Evolutionary conservation across 2,329 filamentous ascomycete species (phyloP).

Genomic region (Calonectria naviculata): DNA sequence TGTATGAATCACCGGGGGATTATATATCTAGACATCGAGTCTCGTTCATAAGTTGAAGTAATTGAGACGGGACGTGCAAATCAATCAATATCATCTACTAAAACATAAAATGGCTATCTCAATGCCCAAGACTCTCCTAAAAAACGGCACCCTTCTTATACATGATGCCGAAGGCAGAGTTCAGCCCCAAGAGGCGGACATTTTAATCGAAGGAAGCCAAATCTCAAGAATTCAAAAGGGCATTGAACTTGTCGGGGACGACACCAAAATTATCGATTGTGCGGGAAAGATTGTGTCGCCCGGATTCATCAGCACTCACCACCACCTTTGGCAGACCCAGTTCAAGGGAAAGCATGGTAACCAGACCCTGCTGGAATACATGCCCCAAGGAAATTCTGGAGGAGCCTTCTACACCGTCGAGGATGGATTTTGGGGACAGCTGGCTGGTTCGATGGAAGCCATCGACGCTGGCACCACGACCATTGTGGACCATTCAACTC

Average conservation of each 20-base stretch:
- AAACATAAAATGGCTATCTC: not conserved
- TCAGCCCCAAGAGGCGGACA: not conserved
- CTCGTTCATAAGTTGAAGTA: too few species aligned
- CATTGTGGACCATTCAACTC: not conserved
- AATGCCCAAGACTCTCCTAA: not conserved
- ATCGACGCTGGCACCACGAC: not conserved
- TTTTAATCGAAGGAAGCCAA: not conserved
- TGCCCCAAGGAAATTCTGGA: not conserved
- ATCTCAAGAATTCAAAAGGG: not conserved
- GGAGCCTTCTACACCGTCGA: not conserved
- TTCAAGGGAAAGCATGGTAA: constrained; percentile 18
- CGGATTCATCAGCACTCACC: constrained; percentile 22
- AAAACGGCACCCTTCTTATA: not conserved
- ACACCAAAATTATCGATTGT: not conserved
- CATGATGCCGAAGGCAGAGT: not conserved
- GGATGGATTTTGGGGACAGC: not conserved
- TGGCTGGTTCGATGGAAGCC: not conserved
- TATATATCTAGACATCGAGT: not conserved
- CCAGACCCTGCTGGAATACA: not conserved
- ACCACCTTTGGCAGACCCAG: constrained; percentile 19
- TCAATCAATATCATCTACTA: not conserved
- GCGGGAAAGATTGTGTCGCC: constrained; percentile 18
- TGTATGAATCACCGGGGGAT: not conserved
- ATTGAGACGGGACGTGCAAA: too few species aligned
- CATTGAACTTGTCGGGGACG: not conserved